Evolutionary conservation across 179 eudicot species (phyloP), one percentile per base, ranked within the genome.

Genomic region (Corrigiola litoralis): DNA sequence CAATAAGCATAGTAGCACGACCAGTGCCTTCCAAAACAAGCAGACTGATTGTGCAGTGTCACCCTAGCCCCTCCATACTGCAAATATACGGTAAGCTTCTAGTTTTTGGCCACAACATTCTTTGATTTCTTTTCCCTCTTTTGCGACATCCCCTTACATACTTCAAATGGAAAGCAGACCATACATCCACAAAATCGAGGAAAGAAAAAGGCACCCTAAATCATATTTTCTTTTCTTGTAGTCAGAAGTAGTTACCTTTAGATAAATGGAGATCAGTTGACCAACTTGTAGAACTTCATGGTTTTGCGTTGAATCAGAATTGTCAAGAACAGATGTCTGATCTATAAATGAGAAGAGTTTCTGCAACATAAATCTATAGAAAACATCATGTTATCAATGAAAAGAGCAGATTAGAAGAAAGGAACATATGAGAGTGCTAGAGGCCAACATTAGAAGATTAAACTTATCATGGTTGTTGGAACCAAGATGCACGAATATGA

Each of bases 281-380:
- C 99, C 99, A 59, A 86, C 90, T 71, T 88, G 81, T 69, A 95
- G 62, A 61, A 88, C 96, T 75, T 95, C 99, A 34, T 95, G 99
- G 68, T 85, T 88, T 74, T 87, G 95, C 82, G 86, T 72, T 52
- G 99, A 74, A 80, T 95, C 99, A 24, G 97, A 81, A 69, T 87
- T 95, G 86, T 94, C 99, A 28, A 81, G 85, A 51, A 81, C 81
- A 61, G 99, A 90, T 49, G 96, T 94, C 80, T 91, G 89, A 76
- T 94, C 99, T 66, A 86, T 74, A 20, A 87, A 81, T 65, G 99
- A 90, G 75, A 94, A 94, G 58, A 94, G 96, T 70, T 94, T 94
- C 88, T 90, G 99, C 86, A 90, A 58, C 97, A 94, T 90, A 68
- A 90, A 88, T 55, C 99, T 94, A 67, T 29, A 66, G 25, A 38